phyloP scores from a whole-genome alignment of 2,329 filamentous ascomycete genomes.

The Davidsoniella australis region DNA sequence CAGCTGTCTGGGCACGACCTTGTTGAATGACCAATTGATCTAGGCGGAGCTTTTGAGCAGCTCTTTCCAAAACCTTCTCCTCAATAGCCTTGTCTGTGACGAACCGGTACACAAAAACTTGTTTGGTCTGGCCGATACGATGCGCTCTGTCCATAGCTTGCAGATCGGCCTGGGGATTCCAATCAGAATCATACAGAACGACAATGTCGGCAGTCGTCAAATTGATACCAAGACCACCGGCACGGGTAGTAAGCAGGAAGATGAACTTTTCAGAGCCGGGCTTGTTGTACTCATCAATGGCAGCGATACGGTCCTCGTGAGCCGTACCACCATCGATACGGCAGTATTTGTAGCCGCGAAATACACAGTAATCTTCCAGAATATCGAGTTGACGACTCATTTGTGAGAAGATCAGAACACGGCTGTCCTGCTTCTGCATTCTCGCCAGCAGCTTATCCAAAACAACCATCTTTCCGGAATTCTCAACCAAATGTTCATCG shows the following conservation, averaged over 20 bases:
- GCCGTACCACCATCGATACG: constrained; percentile 93
- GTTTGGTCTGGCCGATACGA: constrained; percentile 96
- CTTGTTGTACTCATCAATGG: constrained; percentile 97
- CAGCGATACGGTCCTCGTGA: constrained; percentile 91
- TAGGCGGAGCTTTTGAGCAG: constrained; percentile 87
- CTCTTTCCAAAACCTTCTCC: constrained; percentile 91
- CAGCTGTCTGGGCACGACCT: constrained; percentile 77
- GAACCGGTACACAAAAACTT: constrained; percentile 90
- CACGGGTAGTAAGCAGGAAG: constrained; percentile 86
- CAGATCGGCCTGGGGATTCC: constrained; percentile 95
- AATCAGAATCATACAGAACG: constrained; percentile 91
- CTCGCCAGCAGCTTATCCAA: constrained; percentile 79
- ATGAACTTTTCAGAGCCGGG: constrained; percentile 90
- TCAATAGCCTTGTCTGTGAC: constrained; percentile 97
- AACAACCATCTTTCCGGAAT: constrained; percentile 94
- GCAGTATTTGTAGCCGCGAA: constrained; percentile 87
- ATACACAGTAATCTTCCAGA: constrained; percentile 93
- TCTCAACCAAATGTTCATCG: constrained; percentile 85
- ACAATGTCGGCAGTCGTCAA: constrained; percentile 91
- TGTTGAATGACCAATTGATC: constrained; percentile 98
- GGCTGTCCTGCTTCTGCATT: constrained; percentile 71
- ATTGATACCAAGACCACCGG: constrained; percentile 93
- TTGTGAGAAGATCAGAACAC: constrained; percentile 97
- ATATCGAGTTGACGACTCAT: constrained; percentile 98
- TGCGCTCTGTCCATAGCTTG: constrained; percentile 98